phyloP scores from a whole-genome alignment of 208 protist genomes.

The Plasmodiophora brassicae region DNA sequence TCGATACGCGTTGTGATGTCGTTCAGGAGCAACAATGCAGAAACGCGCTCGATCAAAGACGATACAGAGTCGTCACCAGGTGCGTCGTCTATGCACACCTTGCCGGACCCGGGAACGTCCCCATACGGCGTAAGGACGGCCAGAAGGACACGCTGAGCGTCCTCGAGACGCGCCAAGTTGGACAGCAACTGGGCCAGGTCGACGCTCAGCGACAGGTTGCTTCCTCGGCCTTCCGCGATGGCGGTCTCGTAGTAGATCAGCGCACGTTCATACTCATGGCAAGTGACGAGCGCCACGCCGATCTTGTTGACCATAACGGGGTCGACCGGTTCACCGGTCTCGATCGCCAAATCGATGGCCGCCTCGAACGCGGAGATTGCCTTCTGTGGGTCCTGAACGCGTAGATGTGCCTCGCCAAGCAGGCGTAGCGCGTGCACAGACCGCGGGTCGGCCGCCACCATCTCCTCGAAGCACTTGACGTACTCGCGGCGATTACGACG shows the following conservation, averaged over 20 bases:
- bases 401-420: neutral
- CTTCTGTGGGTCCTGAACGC: neutral
- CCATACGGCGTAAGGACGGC: no score
- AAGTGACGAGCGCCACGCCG: neutral
- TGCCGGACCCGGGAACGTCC: no score
- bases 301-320: neutral
- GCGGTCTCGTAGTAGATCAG: no score
- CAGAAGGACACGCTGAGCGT: no score
- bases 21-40: neutral
- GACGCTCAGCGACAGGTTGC: no score
- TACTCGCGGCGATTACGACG: neutral
- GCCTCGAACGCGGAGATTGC: neutral
- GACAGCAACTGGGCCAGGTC: no score
- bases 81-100: no score
- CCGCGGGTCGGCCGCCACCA: neutral
- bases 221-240: no score
- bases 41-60: neutral
- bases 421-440: neutral
- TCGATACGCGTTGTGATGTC: neutral
- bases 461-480: constrained; percentile 7
- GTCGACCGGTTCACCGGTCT: neutral
- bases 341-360: neutral
- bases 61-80: no score
- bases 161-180: no score
- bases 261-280: constrained; percentile 22